Evolutionary conservation across 164 flowering plant species (phyloP).

Genomic region (Brasenia schreberi): DNA sequence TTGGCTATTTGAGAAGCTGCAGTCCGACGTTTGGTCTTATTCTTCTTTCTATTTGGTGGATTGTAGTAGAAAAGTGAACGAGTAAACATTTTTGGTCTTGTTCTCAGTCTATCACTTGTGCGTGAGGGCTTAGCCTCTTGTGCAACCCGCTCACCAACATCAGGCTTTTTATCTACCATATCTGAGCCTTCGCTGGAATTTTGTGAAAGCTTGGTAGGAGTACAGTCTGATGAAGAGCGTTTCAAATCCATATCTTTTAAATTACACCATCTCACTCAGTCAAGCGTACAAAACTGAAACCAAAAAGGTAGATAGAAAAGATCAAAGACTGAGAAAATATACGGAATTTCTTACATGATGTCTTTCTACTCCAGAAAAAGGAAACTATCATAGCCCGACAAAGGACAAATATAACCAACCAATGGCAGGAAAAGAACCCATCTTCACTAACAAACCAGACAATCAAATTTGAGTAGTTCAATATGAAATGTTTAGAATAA

Average conservation of each 20-base stretch:
- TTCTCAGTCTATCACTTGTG: slow-evolving; percentile 52
- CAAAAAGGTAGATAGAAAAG: not conserved
- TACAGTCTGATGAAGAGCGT: slow-evolving; percentile 7
- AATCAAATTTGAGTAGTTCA: not conserved
- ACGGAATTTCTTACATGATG: too few relatives aligned
- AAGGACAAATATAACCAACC: not conserved
- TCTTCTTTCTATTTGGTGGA: slow-evolving; percentile 27
- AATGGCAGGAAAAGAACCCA: not conserved
- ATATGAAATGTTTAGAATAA: too few relatives aligned
- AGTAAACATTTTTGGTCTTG: slow-evolving; percentile 41
- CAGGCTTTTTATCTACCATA: not conserved
- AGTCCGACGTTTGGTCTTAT: slow-evolving; percentile 55
- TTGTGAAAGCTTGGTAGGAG: not conserved
- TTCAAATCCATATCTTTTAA: slow-evolving; percentile 36
- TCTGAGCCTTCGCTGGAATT: not conserved
- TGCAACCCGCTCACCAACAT: slow-evolving; percentile 35
- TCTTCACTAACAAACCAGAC: not conserved
- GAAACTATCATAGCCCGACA: not conserved
- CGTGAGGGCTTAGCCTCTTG: slow-evolving; percentile 37
- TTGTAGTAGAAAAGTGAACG: slow-evolving; percentile 32
- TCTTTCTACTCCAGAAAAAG: not conserved
- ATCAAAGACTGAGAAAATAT: not conserved
- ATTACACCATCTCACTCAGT: slow-evolving; percentile 1
- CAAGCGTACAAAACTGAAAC: not conserved
- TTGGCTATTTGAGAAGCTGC: slow-evolving; percentile 77